phyloP scores from a whole-genome alignment of 2,329 filamentous ascomycete genomes.

The Zymoseptoria pseudotritici region DNA sequence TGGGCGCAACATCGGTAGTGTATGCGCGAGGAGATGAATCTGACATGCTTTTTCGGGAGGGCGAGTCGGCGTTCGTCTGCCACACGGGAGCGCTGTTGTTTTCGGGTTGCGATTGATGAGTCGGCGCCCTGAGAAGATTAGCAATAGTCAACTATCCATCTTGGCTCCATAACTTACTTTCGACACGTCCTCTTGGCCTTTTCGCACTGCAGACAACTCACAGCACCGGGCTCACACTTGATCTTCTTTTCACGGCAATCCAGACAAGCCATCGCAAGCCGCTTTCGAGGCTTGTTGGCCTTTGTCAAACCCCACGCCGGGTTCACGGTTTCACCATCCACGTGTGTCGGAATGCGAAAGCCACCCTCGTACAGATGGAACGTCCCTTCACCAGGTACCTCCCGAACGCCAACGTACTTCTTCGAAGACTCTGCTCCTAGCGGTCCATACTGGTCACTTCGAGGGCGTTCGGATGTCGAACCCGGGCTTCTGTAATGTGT shows the following conservation, averaged over 20 bases:
- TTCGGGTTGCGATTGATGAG: constrained; percentile 22
- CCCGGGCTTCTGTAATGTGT: constrained; percentile 15
- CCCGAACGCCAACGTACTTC: constrained; percentile 28
- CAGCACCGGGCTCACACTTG: constrained; percentile 84
- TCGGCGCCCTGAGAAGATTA: constrained; percentile 22
- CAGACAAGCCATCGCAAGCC: constrained; percentile 84
- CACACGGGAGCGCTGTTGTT: constrained; percentile 15
- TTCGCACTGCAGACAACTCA: constrained; percentile 83
- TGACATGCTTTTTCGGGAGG: constrained; percentile 14
- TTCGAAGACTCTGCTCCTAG: constrained; percentile 20
- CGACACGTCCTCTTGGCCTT: constrained; percentile 82
- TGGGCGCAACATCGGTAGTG: constrained; percentile 19
- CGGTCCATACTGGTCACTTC: constrained; percentile 11
- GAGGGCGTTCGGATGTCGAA: constrained; percentile 11
- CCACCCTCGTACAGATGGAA: constrained; percentile 29
- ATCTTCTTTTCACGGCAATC: constrained; percentile 96
- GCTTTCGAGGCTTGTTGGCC: constrained; percentile 85
- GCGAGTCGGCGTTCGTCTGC: constrained; percentile 19
- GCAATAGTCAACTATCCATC: constrained; percentile 1
- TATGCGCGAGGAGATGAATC: constrained; percentile 13
- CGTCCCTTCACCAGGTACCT: constrained; percentile 24
- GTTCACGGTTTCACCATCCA: constrained; percentile 81
- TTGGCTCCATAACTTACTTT: constrained; percentile 48
- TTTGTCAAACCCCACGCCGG: constrained; percentile 92
- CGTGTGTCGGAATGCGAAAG: constrained; percentile 35